Evolutionary conservation across 306 rosid genomes (phyloP).

Genomic region (Begonia fuchsioides): DNA sequence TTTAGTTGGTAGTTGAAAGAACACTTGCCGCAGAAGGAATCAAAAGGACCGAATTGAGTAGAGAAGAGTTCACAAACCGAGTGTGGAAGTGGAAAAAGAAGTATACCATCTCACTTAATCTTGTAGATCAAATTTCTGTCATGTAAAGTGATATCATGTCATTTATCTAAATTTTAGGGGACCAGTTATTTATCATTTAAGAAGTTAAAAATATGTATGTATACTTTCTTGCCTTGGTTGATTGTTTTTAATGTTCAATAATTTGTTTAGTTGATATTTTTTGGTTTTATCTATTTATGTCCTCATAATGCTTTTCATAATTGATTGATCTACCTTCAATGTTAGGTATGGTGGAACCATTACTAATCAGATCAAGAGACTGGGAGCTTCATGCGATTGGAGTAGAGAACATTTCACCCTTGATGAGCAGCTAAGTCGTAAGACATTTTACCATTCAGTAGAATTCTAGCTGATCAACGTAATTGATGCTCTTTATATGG

Average conservation of each 20-base stretch:
- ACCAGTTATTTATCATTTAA: not conserved
- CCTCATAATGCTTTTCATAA: too few species aligned
- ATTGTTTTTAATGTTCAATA: too few species aligned
- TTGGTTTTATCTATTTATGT: too few species aligned
- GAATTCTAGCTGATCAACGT: slow-evolving; percentile 17
- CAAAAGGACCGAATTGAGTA: slow-evolving; percentile 63
- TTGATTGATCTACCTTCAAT: too few species aligned
- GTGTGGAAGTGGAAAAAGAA: slow-evolving; percentile 99
- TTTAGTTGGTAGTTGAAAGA: slow-evolving; percentile 93
- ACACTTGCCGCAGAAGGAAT: slow-evolving; percentile 89
- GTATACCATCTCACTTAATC: slow-evolving; percentile 28
- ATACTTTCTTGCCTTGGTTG: not conserved
- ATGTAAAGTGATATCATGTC: not conserved
- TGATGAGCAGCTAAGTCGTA: slow-evolving; percentile 98
- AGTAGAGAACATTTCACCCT: slow-evolving; percentile 89
- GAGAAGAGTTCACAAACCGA: slow-evolving; percentile 68
- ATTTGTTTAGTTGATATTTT: too few species aligned
- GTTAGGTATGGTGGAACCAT: slow-evolving; percentile 86
- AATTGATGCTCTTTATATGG: slow-evolving; percentile 8
- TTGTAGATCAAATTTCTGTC: slow-evolving; percentile 3
- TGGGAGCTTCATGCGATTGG: slow-evolving; percentile 99
- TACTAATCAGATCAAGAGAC: slow-evolving; percentile 92
- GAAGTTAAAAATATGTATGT: not conserved
- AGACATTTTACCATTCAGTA: slow-evolving; percentile 46
- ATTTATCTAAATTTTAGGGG: not conserved